Evolutionary conservation across 192 early-diverging fungal species (phyloP).

Genomic region (Coemansia aciculifera): DNA sequence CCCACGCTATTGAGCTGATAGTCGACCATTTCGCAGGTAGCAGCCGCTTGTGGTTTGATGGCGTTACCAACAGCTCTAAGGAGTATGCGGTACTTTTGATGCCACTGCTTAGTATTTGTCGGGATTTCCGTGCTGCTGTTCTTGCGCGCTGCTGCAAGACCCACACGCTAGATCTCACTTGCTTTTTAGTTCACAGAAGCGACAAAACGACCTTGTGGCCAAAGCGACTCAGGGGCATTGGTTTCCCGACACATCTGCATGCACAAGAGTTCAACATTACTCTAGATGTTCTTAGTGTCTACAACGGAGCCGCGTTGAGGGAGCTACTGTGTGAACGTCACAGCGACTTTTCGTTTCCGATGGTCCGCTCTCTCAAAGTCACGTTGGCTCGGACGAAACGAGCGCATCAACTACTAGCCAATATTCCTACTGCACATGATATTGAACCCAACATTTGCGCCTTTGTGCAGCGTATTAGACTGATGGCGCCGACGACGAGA

Average conservation of each 20-base stretch:
- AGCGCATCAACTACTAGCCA: neutral
- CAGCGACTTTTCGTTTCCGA: neutral
- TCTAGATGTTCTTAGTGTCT: neutral
- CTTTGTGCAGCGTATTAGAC: neutral
- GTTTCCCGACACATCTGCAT: neutral
- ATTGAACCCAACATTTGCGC: neutral
- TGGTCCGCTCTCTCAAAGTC: neutral
- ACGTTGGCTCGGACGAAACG: neutral
- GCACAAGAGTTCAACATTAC: neutral
- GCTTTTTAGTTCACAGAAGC: neutral
- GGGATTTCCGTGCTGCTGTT: neutral
- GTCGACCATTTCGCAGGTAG: neutral
- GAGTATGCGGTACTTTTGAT: neutral
- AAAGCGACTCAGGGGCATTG: neutral
- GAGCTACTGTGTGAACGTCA: neutral
- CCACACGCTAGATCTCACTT: neutral
- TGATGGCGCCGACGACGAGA: neutral
- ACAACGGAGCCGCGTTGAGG: neutral
- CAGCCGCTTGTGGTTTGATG: neutral
- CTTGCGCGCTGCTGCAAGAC: neutral
- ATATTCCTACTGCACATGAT: neutral
- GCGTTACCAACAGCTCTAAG: neutral
- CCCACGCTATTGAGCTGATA: neutral
- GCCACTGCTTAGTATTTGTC: neutral
- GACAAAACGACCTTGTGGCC: neutral